A percentile compares a stretch with the other conserved stretches of the same genome.
These are phyloP conservation scores for Lactifluus rugatus DNA, from an alignment of 768 basidiomycete species.

Conservation along the genomic window DNA sequence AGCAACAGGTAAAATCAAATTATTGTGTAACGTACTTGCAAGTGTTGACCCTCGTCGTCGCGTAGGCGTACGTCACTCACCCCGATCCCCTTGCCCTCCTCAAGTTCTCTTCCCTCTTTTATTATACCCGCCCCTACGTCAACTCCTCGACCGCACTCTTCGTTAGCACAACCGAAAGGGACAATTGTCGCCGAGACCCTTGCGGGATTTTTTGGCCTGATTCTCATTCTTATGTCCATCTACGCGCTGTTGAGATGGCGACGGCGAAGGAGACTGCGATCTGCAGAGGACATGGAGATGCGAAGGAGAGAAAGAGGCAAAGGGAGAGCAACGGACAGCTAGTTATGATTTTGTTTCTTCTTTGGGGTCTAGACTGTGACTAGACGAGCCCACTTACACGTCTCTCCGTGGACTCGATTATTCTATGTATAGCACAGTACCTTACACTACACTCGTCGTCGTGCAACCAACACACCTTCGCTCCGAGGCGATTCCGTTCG, in stretches of 20 bases:
- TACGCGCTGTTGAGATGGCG: conserved; percentile 9
- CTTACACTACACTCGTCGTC: background rate
- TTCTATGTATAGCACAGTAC: background rate
- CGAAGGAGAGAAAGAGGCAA: background rate
- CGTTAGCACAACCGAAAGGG: conserved; percentile 18
- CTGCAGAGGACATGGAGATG: conserved; percentile 10
- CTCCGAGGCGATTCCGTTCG: background rate
- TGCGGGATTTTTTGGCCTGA: conserved; percentile 20
- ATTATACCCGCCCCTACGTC: conserved; percentile 13
- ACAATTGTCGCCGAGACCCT: conserved; percentile 20
- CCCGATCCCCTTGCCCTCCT: conserved; percentile 9
- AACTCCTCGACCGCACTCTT: conserved; percentile 1
- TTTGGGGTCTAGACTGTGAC: background rate
- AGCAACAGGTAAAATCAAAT: conserved; percentile 3
- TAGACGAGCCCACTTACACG: background rate
- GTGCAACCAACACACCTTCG: background rate
- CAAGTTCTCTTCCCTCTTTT: conserved; percentile 18
- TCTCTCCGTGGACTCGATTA: background rate
- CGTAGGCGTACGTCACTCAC: conserved; percentile 10
- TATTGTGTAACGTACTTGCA: background rate
- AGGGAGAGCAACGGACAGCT: background rate
- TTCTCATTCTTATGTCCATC: conserved; percentile 8
- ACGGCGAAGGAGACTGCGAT: background rate
- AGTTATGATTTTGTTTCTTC: background rate
- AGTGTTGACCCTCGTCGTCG: background rate